These are phyloP conservation scores for Quercus suber DNA, from an alignment of 306 rosid genomes.

Conservation along the genomic window DNA sequence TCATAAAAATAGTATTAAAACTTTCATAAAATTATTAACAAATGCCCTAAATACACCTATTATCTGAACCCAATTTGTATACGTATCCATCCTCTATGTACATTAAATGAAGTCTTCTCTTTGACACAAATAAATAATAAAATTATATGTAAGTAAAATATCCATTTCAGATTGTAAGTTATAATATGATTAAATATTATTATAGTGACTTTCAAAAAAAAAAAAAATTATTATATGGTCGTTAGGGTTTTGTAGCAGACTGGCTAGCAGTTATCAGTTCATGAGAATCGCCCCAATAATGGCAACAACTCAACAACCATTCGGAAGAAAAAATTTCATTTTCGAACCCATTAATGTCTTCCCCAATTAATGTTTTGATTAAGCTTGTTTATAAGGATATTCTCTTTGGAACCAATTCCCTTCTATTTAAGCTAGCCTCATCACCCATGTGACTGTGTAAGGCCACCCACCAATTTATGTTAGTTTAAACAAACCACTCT, in stretches of 20 bases:
- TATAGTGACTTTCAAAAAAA: too few species aligned
- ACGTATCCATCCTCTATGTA: background rate
- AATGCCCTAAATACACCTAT: too few species aligned
- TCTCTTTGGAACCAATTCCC: background rate
- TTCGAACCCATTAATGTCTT: background rate
- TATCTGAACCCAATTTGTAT: too few species aligned
- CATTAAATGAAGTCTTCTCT: background rate
- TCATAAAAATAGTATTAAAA: too few species aligned
- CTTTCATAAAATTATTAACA: too few species aligned
- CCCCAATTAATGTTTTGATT: background rate
- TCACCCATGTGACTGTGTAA: slow-evolving; percentile 25
- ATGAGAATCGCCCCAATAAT: slow-evolving; percentile 37
- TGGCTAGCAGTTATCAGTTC: slow-evolving; percentile 27
- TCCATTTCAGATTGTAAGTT: background rate
- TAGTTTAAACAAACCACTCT: background rate
- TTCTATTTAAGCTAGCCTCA: background rate
- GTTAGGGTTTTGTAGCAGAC: slow-evolving; percentile 17
- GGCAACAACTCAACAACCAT: slow-evolving; percentile 37
- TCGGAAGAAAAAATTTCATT: background rate
- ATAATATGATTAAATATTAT: background rate
- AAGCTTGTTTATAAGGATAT: background rate
- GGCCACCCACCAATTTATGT: slow-evolving; percentile 31
- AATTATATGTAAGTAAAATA: background rate
- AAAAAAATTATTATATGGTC: background rate
- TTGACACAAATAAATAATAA: background rate